Percentiles rank a stretch among this genome's conserved stretches.
Evolutionary conservation across 1,139 yeast species (phyloP).

Genomic region (Groenewaldozyma auringiensis): DNA sequence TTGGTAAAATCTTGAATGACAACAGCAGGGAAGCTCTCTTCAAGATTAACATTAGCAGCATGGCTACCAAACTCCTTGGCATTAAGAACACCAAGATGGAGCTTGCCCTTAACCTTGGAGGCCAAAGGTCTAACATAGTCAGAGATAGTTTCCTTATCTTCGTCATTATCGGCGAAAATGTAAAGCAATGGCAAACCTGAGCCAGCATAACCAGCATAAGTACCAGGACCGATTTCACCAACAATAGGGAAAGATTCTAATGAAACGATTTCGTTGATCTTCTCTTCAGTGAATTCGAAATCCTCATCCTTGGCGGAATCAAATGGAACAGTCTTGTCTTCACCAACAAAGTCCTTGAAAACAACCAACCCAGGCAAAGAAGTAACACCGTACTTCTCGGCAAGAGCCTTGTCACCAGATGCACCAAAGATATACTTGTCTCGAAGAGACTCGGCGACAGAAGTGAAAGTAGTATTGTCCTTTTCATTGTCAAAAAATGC

Average conservation of each 20-base stretch:
- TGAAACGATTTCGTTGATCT: conserved; percentile 49
- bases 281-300: conserved; percentile 28
- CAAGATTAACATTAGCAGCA: conserved; percentile 80
- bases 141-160: conserved; percentile 53
- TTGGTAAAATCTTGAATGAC: conserved; percentile 67
- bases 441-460: conserved; percentile 51
- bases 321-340: conserved; percentile 33
- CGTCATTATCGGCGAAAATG: conserved; percentile 68
- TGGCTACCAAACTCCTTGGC: conserved; percentile 78
- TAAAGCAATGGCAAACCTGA: conserved; percentile 76
- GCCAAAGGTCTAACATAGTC: conserved; percentile 55
- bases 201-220: conserved; percentile 68
- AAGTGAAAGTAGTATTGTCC: conserved; percentile 40
- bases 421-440: conserved; percentile 57
- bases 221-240: conserved; percentile 82
- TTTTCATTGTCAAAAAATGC: conserved; percentile 36
- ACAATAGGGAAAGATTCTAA: conserved; percentile 76
- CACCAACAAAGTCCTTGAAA: conserved; percentile 39
- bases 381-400: conserved; percentile 39
- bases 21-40: conserved; percentile 82
- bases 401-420: conserved; percentile 42
- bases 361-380: conserved; percentile 43
- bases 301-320: conserved; percentile 21
- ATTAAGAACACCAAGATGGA: conserved; percentile 85
- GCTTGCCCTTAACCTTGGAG: conserved; percentile 66